phyloP scores from a whole-genome alignment of 495 filamentous ascomycete species.

The Aspergillus taichungensis region DNA sequence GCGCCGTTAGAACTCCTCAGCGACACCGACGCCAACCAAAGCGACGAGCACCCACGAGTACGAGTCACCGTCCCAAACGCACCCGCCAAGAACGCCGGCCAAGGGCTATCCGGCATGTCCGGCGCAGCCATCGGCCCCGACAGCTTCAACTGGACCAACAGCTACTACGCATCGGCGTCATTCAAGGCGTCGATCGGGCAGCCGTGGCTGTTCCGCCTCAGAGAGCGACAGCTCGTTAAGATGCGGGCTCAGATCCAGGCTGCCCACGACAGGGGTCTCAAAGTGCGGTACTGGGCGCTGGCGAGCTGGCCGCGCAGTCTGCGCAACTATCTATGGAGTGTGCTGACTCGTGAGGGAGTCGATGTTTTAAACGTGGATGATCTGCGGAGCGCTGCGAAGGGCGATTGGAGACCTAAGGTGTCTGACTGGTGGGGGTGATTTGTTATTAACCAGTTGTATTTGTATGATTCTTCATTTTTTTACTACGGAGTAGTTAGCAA shows the following conservation, averaged over 20 bases:
- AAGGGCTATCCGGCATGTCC: conserved; percentile 30
- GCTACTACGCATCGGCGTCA: conserved; percentile 38
- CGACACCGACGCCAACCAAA: conserved; percentile 14
- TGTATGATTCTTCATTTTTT: too few relatives aligned
- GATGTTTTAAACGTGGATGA: conserved; percentile 79
- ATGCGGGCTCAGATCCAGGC: conserved; percentile 58
- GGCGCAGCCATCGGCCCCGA: conserved; percentile 24
- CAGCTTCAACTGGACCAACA: conserved; percentile 40
- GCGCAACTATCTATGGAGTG: conserved; percentile 66
- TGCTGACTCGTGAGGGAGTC: conserved; percentile 62
- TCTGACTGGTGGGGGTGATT: conserved; percentile 33
- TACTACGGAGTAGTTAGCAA: too few relatives aligned
- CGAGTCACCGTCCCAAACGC: not conserved
- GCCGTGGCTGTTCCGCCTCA: conserved; percentile 33
- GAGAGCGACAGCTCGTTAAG: conserved; percentile 45
- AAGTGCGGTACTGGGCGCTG: conserved; percentile 71
- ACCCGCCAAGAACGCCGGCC: conserved; percentile 15
- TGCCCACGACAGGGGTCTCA: conserved; percentile 61
- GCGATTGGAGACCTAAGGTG: conserved; percentile 34
- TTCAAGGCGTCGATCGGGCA: conserved; percentile 31
- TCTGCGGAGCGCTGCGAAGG: conserved; percentile 42
- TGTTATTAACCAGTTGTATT: not conserved
- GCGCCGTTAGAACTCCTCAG: conserved; percentile 41
- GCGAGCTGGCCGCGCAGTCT: conserved; percentile 67
- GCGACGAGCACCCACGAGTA: not conserved